phyloP scores from a whole-genome alignment of 768 basidiomycete species.

The Boletus reticulatus region DNA sequence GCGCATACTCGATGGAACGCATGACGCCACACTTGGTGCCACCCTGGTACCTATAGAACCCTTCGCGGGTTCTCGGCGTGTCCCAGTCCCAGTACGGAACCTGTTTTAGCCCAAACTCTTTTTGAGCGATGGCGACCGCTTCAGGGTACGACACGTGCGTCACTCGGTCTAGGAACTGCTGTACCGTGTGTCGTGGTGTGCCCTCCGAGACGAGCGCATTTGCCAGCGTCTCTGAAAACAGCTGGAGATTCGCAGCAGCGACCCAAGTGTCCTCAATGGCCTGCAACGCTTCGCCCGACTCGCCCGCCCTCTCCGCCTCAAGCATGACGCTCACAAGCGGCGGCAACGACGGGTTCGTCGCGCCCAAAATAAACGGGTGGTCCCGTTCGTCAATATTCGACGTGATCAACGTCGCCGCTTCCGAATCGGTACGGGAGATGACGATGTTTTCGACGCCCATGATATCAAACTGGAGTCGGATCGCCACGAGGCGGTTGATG shows the following conservation, averaged over 20 bases:
- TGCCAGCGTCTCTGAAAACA: slow-evolving; percentile 74
- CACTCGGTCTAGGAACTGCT: slow-evolving; percentile 62
- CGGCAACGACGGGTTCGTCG: slow-evolving; percentile 68
- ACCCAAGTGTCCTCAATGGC: slow-evolving; percentile 89
- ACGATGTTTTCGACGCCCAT: slow-evolving; percentile 97
- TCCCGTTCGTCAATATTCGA: slow-evolving; percentile 98
- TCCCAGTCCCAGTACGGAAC: slow-evolving; percentile 96
- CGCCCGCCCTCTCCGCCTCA: slow-evolving; percentile 79
- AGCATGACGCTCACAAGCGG: slow-evolving; percentile 81
- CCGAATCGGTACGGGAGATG: slow-evolving; percentile 93
- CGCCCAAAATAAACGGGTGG: slow-evolving; percentile 94
- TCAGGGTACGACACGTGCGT: slow-evolving; percentile 66
- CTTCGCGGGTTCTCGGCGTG: slow-evolving; percentile 89
- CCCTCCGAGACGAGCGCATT: slow-evolving; percentile 64
- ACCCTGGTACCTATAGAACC: slow-evolving; percentile 96
- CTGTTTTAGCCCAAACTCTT: slow-evolving; percentile 68
- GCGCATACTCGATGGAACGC: slow-evolving; percentile 90
- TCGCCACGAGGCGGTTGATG: slow-evolving; percentile 96
- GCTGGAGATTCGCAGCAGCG: slow-evolving; percentile 67
- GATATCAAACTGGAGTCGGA: slow-evolving; percentile 96
- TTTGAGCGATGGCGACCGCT: slow-evolving; percentile 73
- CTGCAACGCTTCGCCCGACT: slow-evolving; percentile 78
- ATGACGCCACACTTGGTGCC: slow-evolving; percentile 93
- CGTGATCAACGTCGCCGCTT: slow-evolving; percentile 95
- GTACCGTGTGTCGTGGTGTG: slow-evolving; percentile 44